Evolutionary conservation across 2,329 filamentous ascomycete genomes (phyloP).

Genomic region (Penicillium expansum): DNA sequence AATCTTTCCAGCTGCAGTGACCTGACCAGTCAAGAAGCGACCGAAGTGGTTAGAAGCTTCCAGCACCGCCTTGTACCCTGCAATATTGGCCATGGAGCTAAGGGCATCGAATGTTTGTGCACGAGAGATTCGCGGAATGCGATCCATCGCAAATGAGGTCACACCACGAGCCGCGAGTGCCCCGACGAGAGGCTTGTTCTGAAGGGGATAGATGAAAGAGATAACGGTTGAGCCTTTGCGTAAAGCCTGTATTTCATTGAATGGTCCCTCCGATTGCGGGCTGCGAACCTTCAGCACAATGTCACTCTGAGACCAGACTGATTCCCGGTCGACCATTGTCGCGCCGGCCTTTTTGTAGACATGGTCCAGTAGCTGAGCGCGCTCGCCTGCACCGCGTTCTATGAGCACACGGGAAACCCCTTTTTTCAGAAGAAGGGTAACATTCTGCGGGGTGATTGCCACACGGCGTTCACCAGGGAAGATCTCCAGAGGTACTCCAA

Average conservation of each 20-base stretch:
- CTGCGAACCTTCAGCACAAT: conserved; percentile 82
- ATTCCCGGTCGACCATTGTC: conserved; percentile 65
- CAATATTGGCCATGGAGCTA: conserved; percentile 92
- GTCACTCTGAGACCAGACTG: conserved; percentile 72
- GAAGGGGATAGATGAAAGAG: conserved; percentile 77
- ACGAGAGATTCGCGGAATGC: conserved; percentile 84
- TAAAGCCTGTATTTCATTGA: conserved; percentile 67
- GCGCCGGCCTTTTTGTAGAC: conserved; percentile 77
- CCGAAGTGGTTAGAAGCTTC: conserved; percentile 89
- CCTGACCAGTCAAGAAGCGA: conserved; percentile 82
- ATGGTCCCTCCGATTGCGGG: conserved; percentile 57
- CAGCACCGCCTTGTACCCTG: conserved; percentile 86
- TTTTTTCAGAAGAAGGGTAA: conserved; percentile 77
- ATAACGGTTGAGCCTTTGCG: conserved; percentile 71
- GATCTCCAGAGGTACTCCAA: conserved; percentile 78
- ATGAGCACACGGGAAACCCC: conserved; percentile 75
- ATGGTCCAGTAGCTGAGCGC: conserved; percentile 73
- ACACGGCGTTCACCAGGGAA: conserved; percentile 77
- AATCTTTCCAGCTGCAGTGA: conserved; percentile 86
- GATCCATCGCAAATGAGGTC: conserved; percentile 86
- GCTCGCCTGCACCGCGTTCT: conserved; percentile 74
- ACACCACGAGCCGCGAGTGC: conserved; percentile 67
- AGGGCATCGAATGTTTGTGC: conserved; percentile 86
- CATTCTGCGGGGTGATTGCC: conserved; percentile 80
- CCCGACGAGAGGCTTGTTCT: conserved; percentile 74